A percentile compares a stretch with the other conserved stretches of the same genome.
phyloP scores from a whole-genome alignment of 192 early-diverging fungal species.

The Obelidium mucronatum region DNA sequence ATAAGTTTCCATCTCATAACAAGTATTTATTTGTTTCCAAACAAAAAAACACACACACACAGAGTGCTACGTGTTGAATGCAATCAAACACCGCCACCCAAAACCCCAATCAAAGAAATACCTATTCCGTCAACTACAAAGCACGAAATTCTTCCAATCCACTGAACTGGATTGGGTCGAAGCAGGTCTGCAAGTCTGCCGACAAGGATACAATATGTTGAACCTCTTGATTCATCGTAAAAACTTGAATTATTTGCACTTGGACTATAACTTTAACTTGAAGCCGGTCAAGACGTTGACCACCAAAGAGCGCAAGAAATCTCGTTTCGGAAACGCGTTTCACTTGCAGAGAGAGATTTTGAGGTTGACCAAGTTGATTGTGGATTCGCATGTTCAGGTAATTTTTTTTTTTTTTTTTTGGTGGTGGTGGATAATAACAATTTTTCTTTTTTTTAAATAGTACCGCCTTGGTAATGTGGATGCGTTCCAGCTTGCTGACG shows the following conservation, averaged over 20 bases:
- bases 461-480: conserved; percentile 98
- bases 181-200: conserved; percentile 96
- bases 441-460: conserved; percentile 8
- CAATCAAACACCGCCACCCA: conserved; percentile 85
- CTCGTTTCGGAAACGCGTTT: conserved; percentile 97
- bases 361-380: conserved; percentile 94
- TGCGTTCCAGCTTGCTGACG: conserved; percentile 99
- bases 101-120: conserved; percentile 92
- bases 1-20: background rate
- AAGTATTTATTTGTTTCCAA: background rate
- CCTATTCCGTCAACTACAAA: conserved; percentile 92
- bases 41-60: too few species aligned
- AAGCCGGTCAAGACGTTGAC: conserved; percentile 99
- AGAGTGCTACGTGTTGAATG: conserved; percentile 95
- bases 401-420: background rate
- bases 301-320: conserved; percentile 99
- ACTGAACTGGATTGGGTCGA: conserved; percentile 99
- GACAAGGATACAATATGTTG: conserved; percentile 99
- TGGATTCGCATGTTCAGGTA: conserved; percentile 99
- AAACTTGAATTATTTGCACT: conserved; percentile 96
- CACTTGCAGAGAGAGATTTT: conserved; percentile 96
- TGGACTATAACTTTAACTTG: conserved; percentile 99
- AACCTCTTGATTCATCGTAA: conserved; percentile 98
- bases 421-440: background rate
- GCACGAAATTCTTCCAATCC: conserved; percentile 98